Evolutionary conservation across 345 rosid genomes (phyloP).

Genomic region (Physaria fendleri): DNA sequence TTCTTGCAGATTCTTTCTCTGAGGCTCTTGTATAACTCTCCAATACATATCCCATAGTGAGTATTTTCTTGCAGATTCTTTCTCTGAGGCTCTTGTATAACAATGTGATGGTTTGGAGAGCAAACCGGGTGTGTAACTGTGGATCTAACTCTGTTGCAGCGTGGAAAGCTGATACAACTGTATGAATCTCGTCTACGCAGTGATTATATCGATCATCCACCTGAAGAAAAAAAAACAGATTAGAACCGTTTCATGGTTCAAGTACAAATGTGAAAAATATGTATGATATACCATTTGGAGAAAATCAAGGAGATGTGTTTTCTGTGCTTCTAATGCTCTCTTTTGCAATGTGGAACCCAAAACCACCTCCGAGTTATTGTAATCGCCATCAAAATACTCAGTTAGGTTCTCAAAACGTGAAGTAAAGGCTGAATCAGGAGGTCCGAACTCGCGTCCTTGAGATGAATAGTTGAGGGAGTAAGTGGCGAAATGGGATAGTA

Average conservation of each 20-base stretch:
- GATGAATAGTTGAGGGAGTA: conserved; percentile 48
- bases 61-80: conserved; percentile 81
- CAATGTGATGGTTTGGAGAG: conserved; percentile 63
- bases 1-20: conserved; percentile 83
- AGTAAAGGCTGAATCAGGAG: conserved; percentile 20
- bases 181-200: conserved; percentile 86
- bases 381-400: conserved; percentile 30
- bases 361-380: conserved; percentile 20
- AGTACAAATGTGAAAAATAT: neutral
- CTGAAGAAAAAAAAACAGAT: conserved; percentile 28
- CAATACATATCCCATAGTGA: conserved; percentile 47
- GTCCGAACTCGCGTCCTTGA: conserved; percentile 24
- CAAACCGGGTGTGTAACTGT: conserved; percentile 65
- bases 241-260: neutral
- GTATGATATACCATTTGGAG: conserved; percentile 55
- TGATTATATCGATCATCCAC: conserved; percentile 81
- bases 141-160: conserved; percentile 92
- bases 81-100: conserved; percentile 72
- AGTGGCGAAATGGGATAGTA: conserved; percentile 73
- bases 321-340: conserved; percentile 46
- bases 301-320: conserved; percentile 54
- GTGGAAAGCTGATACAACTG: conserved; percentile 88
- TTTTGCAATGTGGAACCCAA: conserved; percentile 26
- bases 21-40: conserved; percentile 55
- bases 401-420: conserved; percentile 17